Conservation (phyloP, 306 rosid genomes). For the Neltuma alba region DNA sequence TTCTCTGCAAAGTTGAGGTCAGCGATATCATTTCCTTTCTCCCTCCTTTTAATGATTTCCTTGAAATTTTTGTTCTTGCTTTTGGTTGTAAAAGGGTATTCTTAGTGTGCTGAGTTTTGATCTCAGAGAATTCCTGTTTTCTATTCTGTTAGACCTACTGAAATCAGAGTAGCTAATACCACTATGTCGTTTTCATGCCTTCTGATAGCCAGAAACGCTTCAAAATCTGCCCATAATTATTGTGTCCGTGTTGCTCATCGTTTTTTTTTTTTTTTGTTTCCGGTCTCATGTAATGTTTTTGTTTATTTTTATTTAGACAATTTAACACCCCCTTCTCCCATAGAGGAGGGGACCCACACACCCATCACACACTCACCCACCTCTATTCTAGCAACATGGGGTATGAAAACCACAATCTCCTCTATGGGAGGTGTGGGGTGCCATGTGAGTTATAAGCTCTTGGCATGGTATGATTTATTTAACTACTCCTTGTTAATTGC, state of each 20-base stretch:
- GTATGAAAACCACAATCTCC: too few species aligned
- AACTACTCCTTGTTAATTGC: not conserved
- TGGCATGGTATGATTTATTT: not conserved
- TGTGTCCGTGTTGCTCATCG: not conserved
- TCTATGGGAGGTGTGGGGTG: too few species aligned
- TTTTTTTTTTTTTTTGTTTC: not conserved
- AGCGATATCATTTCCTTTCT: constrained; percentile 1
- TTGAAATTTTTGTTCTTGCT: constrained; percentile 12
- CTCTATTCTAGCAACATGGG: too few species aligned
- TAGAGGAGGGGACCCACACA: too few species aligned
- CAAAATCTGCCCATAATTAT: not conserved
- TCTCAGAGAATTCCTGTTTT: constrained; percentile 7
- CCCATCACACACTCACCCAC: too few species aligned
- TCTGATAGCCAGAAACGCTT: constrained; percentile 23
- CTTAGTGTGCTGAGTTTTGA: constrained; percentile 7
- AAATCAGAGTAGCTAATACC: constrained; percentile 17
- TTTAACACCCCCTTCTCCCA: too few species aligned
- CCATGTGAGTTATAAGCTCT: too few species aligned
- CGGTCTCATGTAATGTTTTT: not conserved
- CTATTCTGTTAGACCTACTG: constrained; percentile 19
- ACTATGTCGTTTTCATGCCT: constrained; percentile 17
- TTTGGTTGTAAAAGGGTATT: constrained; percentile 19
- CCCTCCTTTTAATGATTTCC: not conserved
- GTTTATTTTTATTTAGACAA: not conserved
- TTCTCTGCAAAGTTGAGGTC: constrained; percentile 74